Percentiles rank a stretch among this genome's conserved stretches.
These are phyloP conservation scores for Gentiana macrophylla DNA, from an alignment of 257 asterid genomes.

Conservation along the genomic window DNA sequence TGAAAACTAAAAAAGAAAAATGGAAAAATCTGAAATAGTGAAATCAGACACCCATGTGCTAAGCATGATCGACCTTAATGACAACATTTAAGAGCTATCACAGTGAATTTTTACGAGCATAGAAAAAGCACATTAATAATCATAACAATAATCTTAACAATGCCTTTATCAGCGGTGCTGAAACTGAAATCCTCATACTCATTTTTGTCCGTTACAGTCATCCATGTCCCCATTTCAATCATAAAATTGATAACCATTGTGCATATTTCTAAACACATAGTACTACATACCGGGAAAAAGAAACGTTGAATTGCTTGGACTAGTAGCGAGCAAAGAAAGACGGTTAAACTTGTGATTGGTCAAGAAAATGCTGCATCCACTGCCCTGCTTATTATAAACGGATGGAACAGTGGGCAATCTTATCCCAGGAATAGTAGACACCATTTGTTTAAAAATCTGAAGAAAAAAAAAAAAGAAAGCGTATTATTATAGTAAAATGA, in stretches of 20 bases:
- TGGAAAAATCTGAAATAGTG: too few species aligned
- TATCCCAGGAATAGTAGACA: constrained; percentile 51
- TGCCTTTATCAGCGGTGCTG: too few species aligned
- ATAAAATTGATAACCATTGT: neutral
- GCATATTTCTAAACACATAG: neutral
- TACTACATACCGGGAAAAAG: neutral
- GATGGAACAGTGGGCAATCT: constrained; percentile 50
- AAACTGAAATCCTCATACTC: too few species aligned
- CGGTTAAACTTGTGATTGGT: constrained; percentile 21
- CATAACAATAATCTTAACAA: neutral
- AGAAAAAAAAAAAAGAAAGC: neutral
- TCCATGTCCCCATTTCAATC: neutral
- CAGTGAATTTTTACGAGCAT: too few species aligned
- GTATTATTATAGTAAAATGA: neutral
- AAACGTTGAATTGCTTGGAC: constrained; percentile 28
- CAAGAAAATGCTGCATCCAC: constrained; percentile 19
- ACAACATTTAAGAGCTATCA: neutral
- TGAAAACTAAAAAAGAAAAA: too few species aligned
- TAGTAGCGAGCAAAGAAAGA: constrained; percentile 24
- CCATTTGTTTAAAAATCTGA: constrained; percentile 30
- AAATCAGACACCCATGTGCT: too few species aligned
- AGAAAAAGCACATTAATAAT: neutral
- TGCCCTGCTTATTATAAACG: constrained; percentile 21
- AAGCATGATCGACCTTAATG: neutral
- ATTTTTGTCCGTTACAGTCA: neutral